These are phyloP conservation scores for Blastobotrys buckinghamii DNA, from an alignment of 1,139 yeast genomes.

Conservation along the genomic window DNA sequence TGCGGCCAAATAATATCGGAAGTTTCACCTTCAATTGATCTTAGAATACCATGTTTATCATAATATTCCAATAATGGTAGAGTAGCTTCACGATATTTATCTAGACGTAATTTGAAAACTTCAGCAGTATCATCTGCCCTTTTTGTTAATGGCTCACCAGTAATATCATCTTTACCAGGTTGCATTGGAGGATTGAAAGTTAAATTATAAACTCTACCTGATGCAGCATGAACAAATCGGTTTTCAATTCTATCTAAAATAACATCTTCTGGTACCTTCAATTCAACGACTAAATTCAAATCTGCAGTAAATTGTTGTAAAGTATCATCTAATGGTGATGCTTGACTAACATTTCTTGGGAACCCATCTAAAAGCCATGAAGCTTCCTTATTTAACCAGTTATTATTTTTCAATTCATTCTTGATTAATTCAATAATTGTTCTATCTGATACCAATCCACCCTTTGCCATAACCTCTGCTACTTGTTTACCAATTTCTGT, in stretches of 20 bases:
- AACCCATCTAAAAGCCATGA: slow-evolving; percentile 88
- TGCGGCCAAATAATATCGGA: slow-evolving; percentile 82
- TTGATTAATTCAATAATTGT: slow-evolving; percentile 58
- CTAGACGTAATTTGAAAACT: slow-evolving; percentile 63
- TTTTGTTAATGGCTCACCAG: slow-evolving; percentile 78
- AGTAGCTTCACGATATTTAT: slow-evolving; percentile 53
- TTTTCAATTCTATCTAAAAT: slow-evolving; percentile 78
- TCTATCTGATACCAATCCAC: slow-evolving; percentile 67
- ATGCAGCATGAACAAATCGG: slow-evolving; percentile 75
- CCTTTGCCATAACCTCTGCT: slow-evolving; percentile 48
- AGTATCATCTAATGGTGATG: slow-evolving; percentile 48
- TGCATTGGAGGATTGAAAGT: slow-evolving; percentile 85
- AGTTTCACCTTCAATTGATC: slow-evolving; percentile 64
- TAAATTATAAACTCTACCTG: slow-evolving; percentile 81
- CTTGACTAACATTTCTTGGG: slow-evolving; percentile 77
- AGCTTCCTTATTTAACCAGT: slow-evolving; percentile 44
- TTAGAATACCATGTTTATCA: slow-evolving; percentile 45
- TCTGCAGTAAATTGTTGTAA: slow-evolving; percentile 38
- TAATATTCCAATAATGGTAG: slow-evolving; percentile 64
- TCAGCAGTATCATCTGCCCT: slow-evolving; percentile 75
- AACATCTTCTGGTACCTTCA: slow-evolving; percentile 75
- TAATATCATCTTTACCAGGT: slow-evolving; percentile 75
- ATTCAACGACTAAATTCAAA: slow-evolving; percentile 71
- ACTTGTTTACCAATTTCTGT: slow-evolving; percentile 59
- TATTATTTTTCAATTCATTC: slow-evolving; percentile 39